Evolutionary conservation across 306 rosid species (phyloP).

Genomic region (Gastrolobium bilobum): DNA sequence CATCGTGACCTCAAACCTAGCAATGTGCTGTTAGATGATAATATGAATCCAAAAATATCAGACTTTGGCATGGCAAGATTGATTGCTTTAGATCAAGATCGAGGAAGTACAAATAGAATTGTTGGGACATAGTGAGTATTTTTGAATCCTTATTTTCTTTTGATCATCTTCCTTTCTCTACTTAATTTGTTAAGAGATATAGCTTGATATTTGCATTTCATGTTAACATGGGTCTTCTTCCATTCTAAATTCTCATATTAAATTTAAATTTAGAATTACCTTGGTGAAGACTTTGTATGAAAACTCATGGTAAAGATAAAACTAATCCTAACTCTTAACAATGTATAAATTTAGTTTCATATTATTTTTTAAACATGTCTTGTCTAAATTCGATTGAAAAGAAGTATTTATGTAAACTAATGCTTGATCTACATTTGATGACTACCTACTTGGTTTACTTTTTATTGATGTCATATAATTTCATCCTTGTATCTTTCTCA

Average conservation of each 20-base stretch:
- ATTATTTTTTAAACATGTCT: neutral
- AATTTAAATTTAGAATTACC: too few species aligned
- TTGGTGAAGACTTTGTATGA: too few species aligned
- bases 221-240: too few species aligned
- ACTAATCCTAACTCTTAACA: too few species aligned
- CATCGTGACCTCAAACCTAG: conserved; percentile 74
- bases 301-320: too few species aligned
- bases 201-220: neutral
- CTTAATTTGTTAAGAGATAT: neutral
- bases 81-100: conserved; percentile 52
- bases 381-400: neutral
- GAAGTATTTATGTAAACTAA: neutral
- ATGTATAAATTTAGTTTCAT: too few species aligned
- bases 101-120: conserved; percentile 52
- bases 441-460: neutral
- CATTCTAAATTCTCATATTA: too few species aligned
- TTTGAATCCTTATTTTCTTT: neutral
- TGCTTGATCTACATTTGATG: neutral
- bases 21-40: conserved; percentile 60
- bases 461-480: neutral
- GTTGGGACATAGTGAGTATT: conserved; percentile 75
- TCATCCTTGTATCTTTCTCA: neutral
- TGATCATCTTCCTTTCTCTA: neutral
- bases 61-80: conserved; percentile 74
- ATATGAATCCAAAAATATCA: conserved; percentile 68